Base-by-base conservation (phyloP, 768 basidiomycete genomes). In the Suillus placidus region DNA sequence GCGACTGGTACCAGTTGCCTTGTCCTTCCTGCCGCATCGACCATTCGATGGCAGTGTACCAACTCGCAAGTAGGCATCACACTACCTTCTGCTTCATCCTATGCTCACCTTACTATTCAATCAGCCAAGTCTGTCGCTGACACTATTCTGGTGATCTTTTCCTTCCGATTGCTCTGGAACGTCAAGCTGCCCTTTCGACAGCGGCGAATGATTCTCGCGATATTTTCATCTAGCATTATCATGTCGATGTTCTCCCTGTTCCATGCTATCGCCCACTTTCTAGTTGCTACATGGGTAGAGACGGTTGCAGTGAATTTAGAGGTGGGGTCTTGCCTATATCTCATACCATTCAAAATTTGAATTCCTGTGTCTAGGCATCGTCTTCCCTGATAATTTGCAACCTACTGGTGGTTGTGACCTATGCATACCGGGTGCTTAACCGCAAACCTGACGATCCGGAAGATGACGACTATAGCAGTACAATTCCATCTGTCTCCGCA, bases 181-280 rank as follows among this genome's bases (percentile, higher is more conserved):
- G 34, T 73, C 64, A 69, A 56, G 16, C 66, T 66, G 64, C 66
- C 58, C 40, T 34, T 30, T 56, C 64, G 64, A 45, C 67, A 66
- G 40, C 65, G 66, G n/a, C 60, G 64, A 40, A 69, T 70, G 67
- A 67, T 73, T 37, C 56, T 63, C 10, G 61, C 26, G 10, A 49
- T 64, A 61, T 65, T 64, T 51, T 64, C 66, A 14, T 67, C 63
- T 6, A 64, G 62, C 35, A 51, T 62, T 6, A n/a, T 71, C 14
- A 66, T 73, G 65, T 66, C 37, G 14, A 6, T 66, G 38, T 45
- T 67, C 45, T 69, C 64, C n/a, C 56, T 71, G 38, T 45, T 42
- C 13, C 64, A 43, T 42, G 64, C 68, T n/a, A 14, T 55, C 47
- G 9, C 32, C 37, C 57, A 62, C 30, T 12, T 73, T 6, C 16